These are phyloP conservation scores for Coffea canephora DNA, from an alignment of 257 asterid genomes.

Conservation along the genomic window DNA sequence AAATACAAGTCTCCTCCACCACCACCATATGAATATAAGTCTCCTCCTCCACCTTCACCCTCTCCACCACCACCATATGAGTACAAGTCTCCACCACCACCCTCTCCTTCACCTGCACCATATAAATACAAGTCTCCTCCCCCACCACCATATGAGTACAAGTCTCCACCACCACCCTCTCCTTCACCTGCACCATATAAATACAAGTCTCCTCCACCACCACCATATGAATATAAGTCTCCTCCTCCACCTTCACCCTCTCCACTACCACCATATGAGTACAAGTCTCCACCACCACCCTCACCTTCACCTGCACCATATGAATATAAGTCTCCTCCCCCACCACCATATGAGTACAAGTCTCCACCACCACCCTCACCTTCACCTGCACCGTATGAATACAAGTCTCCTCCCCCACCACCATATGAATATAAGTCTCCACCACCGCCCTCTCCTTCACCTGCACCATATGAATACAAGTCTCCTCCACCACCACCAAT, in stretches of 20 bases:
- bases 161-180: slow-evolving; percentile 43
- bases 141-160: slow-evolving; percentile 37
- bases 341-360: slow-evolving; percentile 10
- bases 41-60: too few relatives aligned
- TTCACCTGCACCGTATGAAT: not conserved
- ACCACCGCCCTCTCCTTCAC: slow-evolving; percentile 18
- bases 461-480: slow-evolving; percentile 32
- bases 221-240: slow-evolving; percentile 33
- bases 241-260: slow-evolving; percentile 35
- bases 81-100: too few relatives aligned
- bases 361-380: slow-evolving; percentile 9
- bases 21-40: too few relatives aligned
- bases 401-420: slow-evolving; percentile 36
- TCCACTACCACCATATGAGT: slow-evolving; percentile 37
- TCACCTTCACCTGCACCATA: slow-evolving; percentile 35
- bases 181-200: too few relatives aligned
- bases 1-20: too few relatives aligned
- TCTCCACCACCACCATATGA: too few relatives aligned
- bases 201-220: slow-evolving; percentile 8
- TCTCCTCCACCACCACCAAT: slow-evolving; percentile 26
- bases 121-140: slow-evolving; percentile 13
- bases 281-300: slow-evolving; percentile 44
- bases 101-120: too few relatives aligned
- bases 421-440: not conserved
- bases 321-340: slow-evolving; percentile 28